Evolutionary conservation across 495 filamentous ascomycete species (phyloP), one percentile per base, ranked within the genome.

Genomic region (Talaromyces proteolyticus): DNA sequence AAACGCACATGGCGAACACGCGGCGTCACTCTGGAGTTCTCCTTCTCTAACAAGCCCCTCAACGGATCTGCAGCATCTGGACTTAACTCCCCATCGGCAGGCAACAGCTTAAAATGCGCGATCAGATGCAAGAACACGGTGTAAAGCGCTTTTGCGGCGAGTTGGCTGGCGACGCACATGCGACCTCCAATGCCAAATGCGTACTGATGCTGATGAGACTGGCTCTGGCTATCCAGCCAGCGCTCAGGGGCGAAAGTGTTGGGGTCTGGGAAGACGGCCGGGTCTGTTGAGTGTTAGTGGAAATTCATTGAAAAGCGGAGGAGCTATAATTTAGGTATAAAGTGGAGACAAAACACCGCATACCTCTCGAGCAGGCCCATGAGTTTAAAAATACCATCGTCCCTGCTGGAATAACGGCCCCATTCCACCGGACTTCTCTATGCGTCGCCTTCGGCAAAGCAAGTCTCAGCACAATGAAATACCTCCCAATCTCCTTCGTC

Each of bases 181-280:
- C 29, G 29, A 2, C 29, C 29, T 1, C 29, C 29, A 34, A 34
- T 34, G 29, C 29, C 29, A 4, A 34, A 34, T 2, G 29, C 29
- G 4, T 34, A 34, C 29, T 34, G 29, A 14, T 34, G 29, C 29
- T 34, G 29, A 34, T 34, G 29, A 34, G 29, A 34, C 29, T 34
- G 29, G 29, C 14, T 34, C 29, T 34, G 8, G 29, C 29, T 14
- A 10, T 34, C 29, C 12, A 69, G 40, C 70, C 71, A 79, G 19
- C 75, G 65, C 22, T 74, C 65, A 2, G 75, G 73, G 1, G 56
- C 55, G 57, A 77, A 79, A 0, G 18, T 56, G 14, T 62, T 26
- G 3, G 65, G 63, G 37, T 73, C 56, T 0, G 70, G 65, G 43
- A 77, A 79, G 18, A 74, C 57, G 1, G 48, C 25, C 8, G 29